Conservation (phyloP, 2,329 filamentous ascomycete species). For the Elsinoe necatrix region DNA sequence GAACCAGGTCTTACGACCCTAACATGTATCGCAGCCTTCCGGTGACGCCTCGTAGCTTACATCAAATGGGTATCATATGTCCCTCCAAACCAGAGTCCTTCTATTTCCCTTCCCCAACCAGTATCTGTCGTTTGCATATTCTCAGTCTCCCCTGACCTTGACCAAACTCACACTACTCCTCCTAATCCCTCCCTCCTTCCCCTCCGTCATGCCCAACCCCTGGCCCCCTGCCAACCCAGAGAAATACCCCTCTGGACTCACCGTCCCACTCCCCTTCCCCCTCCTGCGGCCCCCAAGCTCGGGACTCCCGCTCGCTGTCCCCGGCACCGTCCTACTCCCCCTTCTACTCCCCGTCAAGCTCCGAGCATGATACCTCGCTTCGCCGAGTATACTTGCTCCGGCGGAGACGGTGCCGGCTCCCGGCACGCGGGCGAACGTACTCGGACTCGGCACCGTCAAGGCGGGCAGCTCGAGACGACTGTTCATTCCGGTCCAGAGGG, state of each 20-base stretch:
- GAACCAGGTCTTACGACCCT: too few relatives aligned
- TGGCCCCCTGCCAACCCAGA: neutral
- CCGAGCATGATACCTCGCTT: conserved; percentile 25
- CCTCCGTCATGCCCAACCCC: conserved; percentile 4
- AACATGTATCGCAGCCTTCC: too few relatives aligned
- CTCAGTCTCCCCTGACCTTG: conserved; percentile 3
- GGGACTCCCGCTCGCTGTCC: conserved; percentile 29
- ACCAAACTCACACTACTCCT: conserved; percentile 14
- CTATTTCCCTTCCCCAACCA: too few relatives aligned
- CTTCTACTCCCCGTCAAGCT: conserved; percentile 28
- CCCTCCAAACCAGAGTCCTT: too few relatives aligned
- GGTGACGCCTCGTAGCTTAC: too few relatives aligned
- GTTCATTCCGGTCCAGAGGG: conserved; percentile 38
- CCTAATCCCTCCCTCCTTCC: neutral
- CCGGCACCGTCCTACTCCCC: conserved; percentile 25
- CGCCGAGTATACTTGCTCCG: conserved; percentile 17
- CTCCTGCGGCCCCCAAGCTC: conserved; percentile 2
- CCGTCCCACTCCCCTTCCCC: conserved; percentile 19
- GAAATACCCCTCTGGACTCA: conserved; percentile 24
- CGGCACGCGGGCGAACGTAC: neutral
- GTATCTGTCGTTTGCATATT: too few relatives aligned
- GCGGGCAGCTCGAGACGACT: conserved; percentile 33
- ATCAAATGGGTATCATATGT: too few relatives aligned
- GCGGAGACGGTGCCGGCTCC: too few relatives aligned
- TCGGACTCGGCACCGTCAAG: conserved; percentile 19